Conservation (phyloP, 441 rosid species). For the Kokia cookei region DNA sequence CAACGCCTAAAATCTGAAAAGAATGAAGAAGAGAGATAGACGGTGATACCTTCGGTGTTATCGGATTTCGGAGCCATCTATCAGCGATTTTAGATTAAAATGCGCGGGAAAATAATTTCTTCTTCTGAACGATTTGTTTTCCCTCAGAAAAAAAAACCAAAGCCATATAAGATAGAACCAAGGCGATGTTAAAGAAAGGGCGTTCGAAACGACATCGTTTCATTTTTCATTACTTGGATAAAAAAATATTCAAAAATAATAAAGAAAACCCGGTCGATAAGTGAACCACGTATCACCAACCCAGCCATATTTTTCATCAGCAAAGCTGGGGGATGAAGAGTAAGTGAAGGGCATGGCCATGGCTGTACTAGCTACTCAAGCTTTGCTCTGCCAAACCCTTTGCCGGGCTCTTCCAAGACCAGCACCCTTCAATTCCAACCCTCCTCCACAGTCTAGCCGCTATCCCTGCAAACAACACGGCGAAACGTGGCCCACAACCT, state of each 20-base stretch:
- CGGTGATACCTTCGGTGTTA: slow-evolving; percentile 54
- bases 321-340: not conserved
- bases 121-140: not conserved
- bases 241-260: not conserved
- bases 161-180: not conserved
- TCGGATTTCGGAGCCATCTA: slow-evolving; percentile 82
- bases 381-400: slow-evolving; percentile 11
- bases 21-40: not conserved
- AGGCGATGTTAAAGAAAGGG: not conserved
- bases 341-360: slow-evolving; percentile 10
- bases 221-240: not conserved
- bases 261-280: not conserved
- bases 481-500: slow-evolving; percentile 12
- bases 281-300: slow-evolving; percentile 13
- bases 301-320: not conserved
- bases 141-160: not conserved
- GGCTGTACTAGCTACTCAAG: slow-evolving; percentile 25
- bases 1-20: not conserved
- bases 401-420: not conserved
- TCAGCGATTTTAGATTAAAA: slow-evolving; percentile 10
- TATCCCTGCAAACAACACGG: not conserved
- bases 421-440: slow-evolving; percentile 1
- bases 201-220: not conserved
- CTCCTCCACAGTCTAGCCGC: not conserved
- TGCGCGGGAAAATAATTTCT: slow-evolving; percentile 54